Evolutionary conservation across 148 eudicot genomes (phyloP), one percentile per base, ranked within the genome.

Genomic region (Silene conica): DNA sequence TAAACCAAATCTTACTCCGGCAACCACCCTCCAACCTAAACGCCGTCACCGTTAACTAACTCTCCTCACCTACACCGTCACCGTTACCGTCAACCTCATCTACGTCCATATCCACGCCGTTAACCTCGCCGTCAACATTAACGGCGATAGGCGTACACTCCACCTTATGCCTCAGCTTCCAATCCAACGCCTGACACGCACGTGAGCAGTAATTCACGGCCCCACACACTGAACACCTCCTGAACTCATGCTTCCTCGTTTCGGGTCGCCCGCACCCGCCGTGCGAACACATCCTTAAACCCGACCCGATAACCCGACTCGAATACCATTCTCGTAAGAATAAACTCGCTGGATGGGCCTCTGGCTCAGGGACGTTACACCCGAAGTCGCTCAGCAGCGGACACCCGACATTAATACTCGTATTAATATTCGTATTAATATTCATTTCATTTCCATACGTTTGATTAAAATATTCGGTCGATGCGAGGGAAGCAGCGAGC

Each of bases 351-450:
- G 97, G 93, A 26, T 89, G 97, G 1, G 86, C 75, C 22, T 85
- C 96, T 34, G 90, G 86, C 0, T 86, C 86, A 19, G 98, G 97
- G 10, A 94, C 92, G 61, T 88, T 90, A 26, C 93, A 90, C 1
- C 97, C 98, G 74, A 88, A 92, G 50, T 94, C 97, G 58, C 97
- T 91, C 4, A 94, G 72, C 74, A 92, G n/a, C 34, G 97, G 93
- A 63, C 97, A 91, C 3, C 79, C 85, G 16, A 64, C 12, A 46
- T 15, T 62, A 1, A 45, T 22, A 34, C 4, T 25, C 67, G 34
- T 12, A 26, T 25, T 12, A 38, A 0, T 38, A 38, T 38, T 25
- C 67, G 34, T 12, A 26, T 25, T 12, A 38, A 0, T 38, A 38
- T 38, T 38, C 43, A 6, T 38, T 38, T 38, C 43, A 38, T 38